Conservation (phyloP, 208 protist species). For the Crithidia sp. region DNA sequence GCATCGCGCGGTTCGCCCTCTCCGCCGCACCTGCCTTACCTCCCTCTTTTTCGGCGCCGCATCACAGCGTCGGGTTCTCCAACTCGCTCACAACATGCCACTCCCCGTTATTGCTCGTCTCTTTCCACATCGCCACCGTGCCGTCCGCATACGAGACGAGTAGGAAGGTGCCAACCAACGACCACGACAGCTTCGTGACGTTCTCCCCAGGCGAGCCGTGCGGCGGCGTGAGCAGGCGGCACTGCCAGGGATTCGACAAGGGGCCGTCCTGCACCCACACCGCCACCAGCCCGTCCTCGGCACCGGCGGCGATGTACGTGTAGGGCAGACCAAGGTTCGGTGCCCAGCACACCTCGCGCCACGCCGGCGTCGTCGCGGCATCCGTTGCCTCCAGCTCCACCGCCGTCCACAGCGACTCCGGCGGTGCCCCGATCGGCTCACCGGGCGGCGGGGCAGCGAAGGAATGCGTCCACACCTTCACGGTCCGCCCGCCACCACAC, state of each 20-base stretch:
- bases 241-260: slow-evolving; percentile 48
- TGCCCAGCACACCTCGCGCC: slow-evolving; percentile 82
- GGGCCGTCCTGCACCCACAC: slow-evolving; percentile 84
- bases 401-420: slow-evolving; percentile 50
- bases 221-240: slow-evolving; percentile 31
- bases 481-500: slow-evolving; percentile 53
- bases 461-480: slow-evolving; percentile 73
- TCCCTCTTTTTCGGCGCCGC: background rate
- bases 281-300: slow-evolving; percentile 73
- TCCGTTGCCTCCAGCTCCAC: slow-evolving; percentile 45
- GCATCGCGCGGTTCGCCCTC: no score
- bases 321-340: slow-evolving; percentile 77
- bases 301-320: slow-evolving; percentile 83
- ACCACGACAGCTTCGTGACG: slow-evolving; percentile 88
- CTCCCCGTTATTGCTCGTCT: slow-evolving; percentile 49
- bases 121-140: slow-evolving; percentile 77
- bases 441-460: slow-evolving; percentile 20
- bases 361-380: slow-evolving; percentile 34
- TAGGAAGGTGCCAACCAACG: slow-evolving; percentile 77
- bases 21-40: background rate
- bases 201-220: slow-evolving; percentile 34
- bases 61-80: slow-evolving; percentile 29
- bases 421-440: slow-evolving; percentile 18
- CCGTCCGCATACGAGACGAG: slow-evolving; percentile 81
- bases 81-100: slow-evolving; percentile 76